Evolutionary conservation across 805 yeast species (phyloP), one percentile per base, ranked within the genome.

Genomic region (Kregervanrija fluxuum): DNA sequence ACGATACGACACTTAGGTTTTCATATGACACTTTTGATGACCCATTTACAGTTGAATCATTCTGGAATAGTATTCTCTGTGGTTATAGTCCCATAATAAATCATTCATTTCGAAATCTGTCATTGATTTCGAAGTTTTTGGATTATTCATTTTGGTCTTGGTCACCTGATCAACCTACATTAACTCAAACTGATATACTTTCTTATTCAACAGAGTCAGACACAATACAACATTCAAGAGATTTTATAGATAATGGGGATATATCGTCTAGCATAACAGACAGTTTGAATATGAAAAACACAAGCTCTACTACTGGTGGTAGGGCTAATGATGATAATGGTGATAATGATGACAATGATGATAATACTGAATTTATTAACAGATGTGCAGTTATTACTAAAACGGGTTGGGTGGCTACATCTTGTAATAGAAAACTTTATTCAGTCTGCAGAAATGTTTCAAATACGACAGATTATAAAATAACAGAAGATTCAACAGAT

Each of bases 21-120:
- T 49, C 69, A 0, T 63, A 65, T 40, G 81, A 80, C 50, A 49
- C 60, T 30, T 53, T 57, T 1, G 52, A 49, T 0, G 33, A 38
- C 11, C 66, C 68, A 1, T 82, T 75, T 54, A 60, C 73, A 0
- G 50, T 64, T 12, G 48, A 45, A 0, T 51, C 73, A 1, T 63
- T 80, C 35, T 54, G 56, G 35, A 51, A 63, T 2, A 68, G 69
- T 37, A 57, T 80, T 4, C 47, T 61, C 15, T 71, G 82, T 52
- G 97, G 96, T 0, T 74, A 67, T 43, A 71, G 85, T 0, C 88
- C 95, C 0, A 70, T 87, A 0, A 58, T 88, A 63, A 73, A 63
- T 41, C 76, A 50, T 50, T 70, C 11, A 31, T 56, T 50, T 37
- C 40, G 30, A 44, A 50, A 55, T 39, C 33, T 66, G 10, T 33